Conservation (phyloP, 805 yeast genomes). For the Barnettozyma sucrosica region DNA sequence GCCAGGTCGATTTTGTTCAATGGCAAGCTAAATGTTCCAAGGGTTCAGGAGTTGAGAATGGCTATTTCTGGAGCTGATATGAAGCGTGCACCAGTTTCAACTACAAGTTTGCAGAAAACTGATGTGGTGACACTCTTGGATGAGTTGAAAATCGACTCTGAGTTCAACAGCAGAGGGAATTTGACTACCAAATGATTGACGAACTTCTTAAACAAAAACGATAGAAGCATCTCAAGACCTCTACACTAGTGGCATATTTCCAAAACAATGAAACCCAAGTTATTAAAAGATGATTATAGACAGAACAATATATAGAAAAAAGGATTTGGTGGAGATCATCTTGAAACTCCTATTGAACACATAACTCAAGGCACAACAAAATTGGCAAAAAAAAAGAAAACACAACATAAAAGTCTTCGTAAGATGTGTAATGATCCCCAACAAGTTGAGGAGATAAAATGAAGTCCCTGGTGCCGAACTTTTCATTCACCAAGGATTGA, state of each 20-base stretch:
- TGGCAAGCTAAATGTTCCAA: conserved; percentile 22
- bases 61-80: conserved; percentile 19
- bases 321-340: not conserved
- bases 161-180: conserved; percentile 17
- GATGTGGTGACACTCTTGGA: conserved; percentile 21
- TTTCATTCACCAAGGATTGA: not conserved
- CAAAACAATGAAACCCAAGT: conserved; percentile 2
- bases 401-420: conserved; percentile 3
- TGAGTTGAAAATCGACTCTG: conserved; percentile 19
- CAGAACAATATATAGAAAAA: conserved; percentile 1
- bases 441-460: not conserved
- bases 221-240: not conserved
- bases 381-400: conserved; percentile 1
- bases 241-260: not conserved
- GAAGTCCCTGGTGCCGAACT: not conserved
- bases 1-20: conserved; percentile 22
- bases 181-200: conserved; percentile 6
- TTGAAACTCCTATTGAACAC: not conserved
- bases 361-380: not conserved
- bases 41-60: conserved; percentile 23
- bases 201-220: not conserved
- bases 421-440: conserved; percentile 1
- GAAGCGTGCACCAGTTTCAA: not conserved
- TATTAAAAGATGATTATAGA: conserved; percentile 2
- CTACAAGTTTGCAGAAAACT: conserved; percentile 15